Base-by-base conservation (phyloP, 2,329 filamentous ascomycete species). In the Alternaria dauci region DNA sequence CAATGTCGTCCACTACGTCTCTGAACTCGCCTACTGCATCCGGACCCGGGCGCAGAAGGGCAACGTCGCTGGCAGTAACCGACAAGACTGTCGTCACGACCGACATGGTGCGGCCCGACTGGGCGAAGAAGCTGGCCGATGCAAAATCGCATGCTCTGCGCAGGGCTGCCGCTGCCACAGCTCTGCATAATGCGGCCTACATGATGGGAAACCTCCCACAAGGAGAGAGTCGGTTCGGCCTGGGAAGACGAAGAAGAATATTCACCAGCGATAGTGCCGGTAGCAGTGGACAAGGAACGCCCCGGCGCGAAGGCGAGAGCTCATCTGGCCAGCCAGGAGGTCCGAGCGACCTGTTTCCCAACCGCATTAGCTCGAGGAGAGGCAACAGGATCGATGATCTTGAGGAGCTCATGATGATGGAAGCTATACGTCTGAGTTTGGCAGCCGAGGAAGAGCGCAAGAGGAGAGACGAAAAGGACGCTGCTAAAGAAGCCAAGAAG, bases 391-490 rank as follows among this genome's bases (percentile, higher is more conserved):
- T 96, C 74, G 92, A 96, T 23, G 94, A 98, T 69, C 85, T 98
- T 0, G 95, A 99, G 76, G 94, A 97, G 50, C 91, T 99, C 83
- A 99, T 99, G 95, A 93, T 98, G 84, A 93, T 95, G 85, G 95
- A 99, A 77, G 95, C 95, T 0, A 96, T 99, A 48, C 86, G 95
- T 39, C 79, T 97, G 30, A 97, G 93, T 48, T 83, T 99, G n/a
- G 93, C 91, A 0, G 90, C 92, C 1, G 95, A 99, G 76, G 94
- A 98, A 72, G 94, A 98, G 42, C 87, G 94, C n/a, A 91, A 93
- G 68, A 90, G 87, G 47, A 95, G 92, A 72, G 89, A 91, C 50
- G 92, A 95, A 52, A 94, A 94, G 75, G 91, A 93, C 59, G 85
- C 86, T 0, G 86, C 85, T 26, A 97, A 96, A 74, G 91, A 94